Evolutionary conservation across 1,284 basidiomycete species (phyloP), one percentile per base, ranked within the genome.

Genomic region (Pholiota adiposa): DNA sequence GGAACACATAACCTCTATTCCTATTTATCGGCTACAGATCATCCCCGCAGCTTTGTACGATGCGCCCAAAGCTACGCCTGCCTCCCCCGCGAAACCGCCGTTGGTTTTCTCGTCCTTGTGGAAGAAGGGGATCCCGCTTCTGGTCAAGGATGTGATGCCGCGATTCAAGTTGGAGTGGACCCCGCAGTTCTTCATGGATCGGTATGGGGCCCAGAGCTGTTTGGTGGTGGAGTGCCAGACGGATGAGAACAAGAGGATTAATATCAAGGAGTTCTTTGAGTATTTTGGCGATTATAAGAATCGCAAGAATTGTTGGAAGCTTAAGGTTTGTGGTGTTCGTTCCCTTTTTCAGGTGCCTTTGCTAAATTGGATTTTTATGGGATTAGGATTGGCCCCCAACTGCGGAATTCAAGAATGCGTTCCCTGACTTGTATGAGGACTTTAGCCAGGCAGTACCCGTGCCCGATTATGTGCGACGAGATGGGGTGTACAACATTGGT

Each of bases 341-440:
- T 33, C 53, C 14, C 3, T 23, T 36, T 34, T 41, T 33, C 21
- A 29, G 41, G 21, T 51, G 51, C 49, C 41, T 44, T 51, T 44
- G 23, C 55, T 34, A 14, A 54, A 52, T 68, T n/a, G 63, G 34
- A 31, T 54, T 18, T 25, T 36, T 25, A n/a, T n/a, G n/a, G n/a
- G 18, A 19, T 46, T 69, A 94, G 88, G 96, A 98, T 73, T 98
- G 96, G 95, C 96, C 96, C 1, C 84, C 91, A 0, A 89, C 89
- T 2, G 83, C 86, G 2, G 94, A 96, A 63, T 97, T 98, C 75
- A 89, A 89, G 67, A 79, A 81, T 1, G 84, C 86, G 4, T 95
- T 96, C 68, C 96, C 96, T 0, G 88, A 90, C 62, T 77, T 97
- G n/a, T 97, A 89, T 70, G 83, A 90, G 19, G 96, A 97, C 69